Percentiles rank a stretch among this genome's conserved stretches.
phyloP scores from a whole-genome alignment of 306 rosid species.

The Cercis canadensis region DNA sequence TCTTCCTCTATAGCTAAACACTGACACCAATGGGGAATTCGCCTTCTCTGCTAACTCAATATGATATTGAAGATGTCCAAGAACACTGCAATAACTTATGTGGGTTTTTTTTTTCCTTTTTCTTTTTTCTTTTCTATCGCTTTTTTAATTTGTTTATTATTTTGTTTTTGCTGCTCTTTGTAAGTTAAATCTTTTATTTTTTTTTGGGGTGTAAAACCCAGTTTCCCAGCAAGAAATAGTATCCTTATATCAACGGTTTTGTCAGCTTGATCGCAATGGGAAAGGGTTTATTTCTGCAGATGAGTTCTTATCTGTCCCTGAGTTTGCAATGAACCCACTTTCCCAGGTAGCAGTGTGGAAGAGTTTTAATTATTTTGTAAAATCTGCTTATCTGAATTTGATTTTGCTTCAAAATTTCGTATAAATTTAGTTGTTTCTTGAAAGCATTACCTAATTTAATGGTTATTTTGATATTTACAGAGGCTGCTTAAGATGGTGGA shows the following conservation, averaged over 20 bases:
- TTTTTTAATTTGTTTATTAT: no score
- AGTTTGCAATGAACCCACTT: conserved; percentile 91
- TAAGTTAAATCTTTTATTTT: not conserved
- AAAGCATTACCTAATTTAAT: conserved; percentile 4
- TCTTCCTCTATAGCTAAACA: no score
- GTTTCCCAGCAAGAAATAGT: conserved; percentile 94
- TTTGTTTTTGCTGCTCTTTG: conserved; percentile 8
- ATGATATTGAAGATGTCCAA: conserved; percentile 94
- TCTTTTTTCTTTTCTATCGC: not conserved
- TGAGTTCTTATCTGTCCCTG: conserved; percentile 92
- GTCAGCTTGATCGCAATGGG: conserved; percentile 89
- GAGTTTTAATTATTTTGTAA: no score
- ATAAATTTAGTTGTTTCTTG: no score
- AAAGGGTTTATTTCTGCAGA: conserved; percentile 90
- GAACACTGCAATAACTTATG: conserved; percentile 71
- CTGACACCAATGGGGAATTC: conserved; percentile 65
- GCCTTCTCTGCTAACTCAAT: conserved; percentile 83
- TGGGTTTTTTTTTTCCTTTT: conserved; percentile 29
- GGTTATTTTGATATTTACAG: conserved; percentile 45
- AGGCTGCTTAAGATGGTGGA: conserved; percentile 90
- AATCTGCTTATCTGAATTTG: not conserved
- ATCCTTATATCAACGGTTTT: conserved; percentile 79
- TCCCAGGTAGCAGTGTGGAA: conserved; percentile 60
- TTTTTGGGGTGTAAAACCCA: conserved; percentile 24
- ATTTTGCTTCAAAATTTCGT: no score